Base-by-base conservation (phyloP, 805 yeast species). In the Metschnikowia arizonensis region DNA sequence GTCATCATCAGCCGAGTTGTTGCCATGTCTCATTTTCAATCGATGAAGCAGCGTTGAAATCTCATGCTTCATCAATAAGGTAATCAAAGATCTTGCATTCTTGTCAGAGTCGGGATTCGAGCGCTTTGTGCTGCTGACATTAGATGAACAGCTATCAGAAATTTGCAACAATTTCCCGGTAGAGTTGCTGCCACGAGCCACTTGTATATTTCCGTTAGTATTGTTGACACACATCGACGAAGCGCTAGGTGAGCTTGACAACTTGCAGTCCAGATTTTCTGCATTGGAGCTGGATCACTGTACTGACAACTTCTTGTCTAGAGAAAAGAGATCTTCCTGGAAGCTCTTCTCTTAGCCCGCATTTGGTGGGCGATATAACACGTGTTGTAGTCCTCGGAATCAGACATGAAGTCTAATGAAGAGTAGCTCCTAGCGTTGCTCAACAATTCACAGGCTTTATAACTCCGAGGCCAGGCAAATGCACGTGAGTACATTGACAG, bases 61-160 rank as follows among this genome's bases (percentile, higher is more conserved):
- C 90, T 60, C 93, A 90, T 10, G 89, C 96, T 60, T 88, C 97
- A 64, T 90, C 97, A 53, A 90, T 90, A 50, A 91, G 78, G 63
- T 91, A 90, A 48, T 90, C 96, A 62, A 89, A 88, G 59, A n/a
- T 63, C 97, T 81, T 1, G 97, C 85, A 33, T 61, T 54, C 45
- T 76, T 71, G 65, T 90, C 98, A 14, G 72, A 59, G 4, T 47
- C 47, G 11, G 58, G 57, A 43, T 53, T 52, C 24, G 37, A 26
- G 41, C 48, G 47, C 32, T 46, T 50, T 28, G 45, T 33, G 40
- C 53, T 53, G 33, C 52, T 45, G 28, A 15, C 14, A 24, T 33
- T 38, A 21, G 53, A 51, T 6, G 55, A 44, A 37, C 51, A 44
- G 36, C 56, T 50, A 49, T 61, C 65, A 24, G n/a, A 61, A 24